A percentile compares a stretch with the other conserved stretches of the same genome.
Conservation (phyloP, 2,329 filamentous ascomycete species). For the Diaporthe ilicicola region DNA sequence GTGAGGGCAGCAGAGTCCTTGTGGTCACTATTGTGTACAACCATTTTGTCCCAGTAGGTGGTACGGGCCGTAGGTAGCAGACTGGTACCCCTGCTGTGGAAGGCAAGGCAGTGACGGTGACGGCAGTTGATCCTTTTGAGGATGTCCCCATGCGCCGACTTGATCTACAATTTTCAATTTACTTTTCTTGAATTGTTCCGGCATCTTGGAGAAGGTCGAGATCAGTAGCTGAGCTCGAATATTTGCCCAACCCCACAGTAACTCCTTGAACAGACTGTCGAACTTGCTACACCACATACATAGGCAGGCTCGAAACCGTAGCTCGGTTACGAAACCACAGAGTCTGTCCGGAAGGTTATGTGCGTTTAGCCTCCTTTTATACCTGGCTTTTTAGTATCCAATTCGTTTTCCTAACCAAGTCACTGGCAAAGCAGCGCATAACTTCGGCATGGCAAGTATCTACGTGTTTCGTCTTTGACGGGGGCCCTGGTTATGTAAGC, state of each 20-base stretch:
- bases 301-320: neutral
- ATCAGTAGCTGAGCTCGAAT: neutral
- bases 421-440: neutral
- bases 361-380: no score
- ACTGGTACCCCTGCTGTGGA: neutral
- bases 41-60: no score
- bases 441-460: no score
- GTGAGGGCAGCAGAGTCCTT: no score
- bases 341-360: neutral
- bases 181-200: neutral
- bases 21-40: no score
- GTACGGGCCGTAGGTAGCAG: neutral
- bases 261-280: no score
- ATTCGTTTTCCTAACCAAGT: neutral
- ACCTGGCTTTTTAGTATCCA: no score
- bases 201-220: no score
- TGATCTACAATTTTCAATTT: neutral
- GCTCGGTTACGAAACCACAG: no score
- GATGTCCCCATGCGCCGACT: neutral
- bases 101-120: neutral
- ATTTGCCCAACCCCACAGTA: neutral
- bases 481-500: slow-evolving; percentile 13
- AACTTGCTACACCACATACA: neutral
- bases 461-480: neutral
- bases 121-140: no score